Conservation (phyloP, 2,329 filamentous ascomycete species). For the Fusarium udum region DNA sequence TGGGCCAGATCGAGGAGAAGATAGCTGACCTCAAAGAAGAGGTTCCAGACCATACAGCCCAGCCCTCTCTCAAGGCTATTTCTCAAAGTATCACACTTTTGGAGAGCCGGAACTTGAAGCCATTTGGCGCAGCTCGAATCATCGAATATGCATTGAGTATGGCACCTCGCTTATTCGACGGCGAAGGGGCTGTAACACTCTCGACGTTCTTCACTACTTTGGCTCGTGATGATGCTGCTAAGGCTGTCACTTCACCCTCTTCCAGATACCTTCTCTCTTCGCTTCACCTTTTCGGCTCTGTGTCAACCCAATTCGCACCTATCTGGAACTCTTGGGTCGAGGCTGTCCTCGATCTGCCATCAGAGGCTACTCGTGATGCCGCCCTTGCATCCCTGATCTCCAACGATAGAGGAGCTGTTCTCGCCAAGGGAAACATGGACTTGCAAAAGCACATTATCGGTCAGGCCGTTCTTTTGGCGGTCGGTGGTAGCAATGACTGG, state of each 20-base stretch:
- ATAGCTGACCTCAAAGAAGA: constrained; percentile 30
- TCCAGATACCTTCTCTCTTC: constrained; percentile 72
- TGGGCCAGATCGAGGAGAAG: constrained; percentile 55
- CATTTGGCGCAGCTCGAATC: constrained; percentile 62
- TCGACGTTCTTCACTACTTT: constrained; percentile 59
- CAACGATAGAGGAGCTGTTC: constrained; percentile 49
- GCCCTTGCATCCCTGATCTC: constrained; percentile 59
- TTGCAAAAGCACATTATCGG: constrained; percentile 61
- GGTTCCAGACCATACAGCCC: constrained; percentile 44
- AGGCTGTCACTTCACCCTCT: constrained; percentile 74
- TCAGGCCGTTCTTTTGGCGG: constrained; percentile 52
- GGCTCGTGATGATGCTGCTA: constrained; percentile 63
- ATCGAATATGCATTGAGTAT: constrained; percentile 52
- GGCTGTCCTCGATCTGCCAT: constrained; percentile 50
- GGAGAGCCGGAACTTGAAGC: constrained; percentile 63
- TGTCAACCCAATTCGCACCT: constrained; percentile 50
- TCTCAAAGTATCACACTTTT: constrained; percentile 55
- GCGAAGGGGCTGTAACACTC: constrained; percentile 48
- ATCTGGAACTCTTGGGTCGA: constrained; percentile 59
- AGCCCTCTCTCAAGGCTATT: constrained; percentile 46
- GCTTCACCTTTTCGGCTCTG: constrained; percentile 64
- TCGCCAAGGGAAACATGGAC: constrained; percentile 50
- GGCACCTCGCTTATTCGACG: constrained; percentile 54
- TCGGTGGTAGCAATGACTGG: constrained; percentile 50
- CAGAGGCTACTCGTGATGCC: constrained; percentile 36